These are phyloP conservation scores for Camptophora hylomeconis DNA, from an alignment of 2,329 filamentous ascomycete genomes.

Conservation along the genomic window DNA sequence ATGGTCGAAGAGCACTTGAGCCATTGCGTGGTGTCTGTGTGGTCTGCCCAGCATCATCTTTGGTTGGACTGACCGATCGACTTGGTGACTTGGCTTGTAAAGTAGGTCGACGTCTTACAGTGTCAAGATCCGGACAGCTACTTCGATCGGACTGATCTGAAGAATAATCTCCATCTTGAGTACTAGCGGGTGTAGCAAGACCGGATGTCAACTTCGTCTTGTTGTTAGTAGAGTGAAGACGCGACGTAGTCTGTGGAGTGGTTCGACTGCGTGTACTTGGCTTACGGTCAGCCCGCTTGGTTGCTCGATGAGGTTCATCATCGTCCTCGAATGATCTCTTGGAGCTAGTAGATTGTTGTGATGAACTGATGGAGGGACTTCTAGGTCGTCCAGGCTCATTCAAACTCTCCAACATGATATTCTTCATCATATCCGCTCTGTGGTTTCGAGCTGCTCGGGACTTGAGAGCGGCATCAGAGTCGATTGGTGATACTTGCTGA, in stretches of 20 bases:
- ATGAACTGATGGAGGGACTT: constrained; percentile 17
- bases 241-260: constrained; percentile 1
- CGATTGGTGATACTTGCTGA: constrained; percentile 1
- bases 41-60: not conserved
- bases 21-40: not conserved
- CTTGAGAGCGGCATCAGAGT: constrained; percentile 7
- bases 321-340: constrained; percentile 19
- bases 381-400: constrained; percentile 14
- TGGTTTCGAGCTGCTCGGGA: constrained; percentile 13
- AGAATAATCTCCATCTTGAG: constrained; percentile 14
- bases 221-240: not conserved
- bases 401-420: constrained; percentile 14
- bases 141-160: constrained; percentile 7
- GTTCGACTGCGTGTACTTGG: constrained; percentile 4
- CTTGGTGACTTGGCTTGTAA: constrained; percentile 1
- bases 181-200: constrained; percentile 12
- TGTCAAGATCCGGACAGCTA: constrained; percentile 1
- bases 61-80: not conserved
- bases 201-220: constrained; percentile 4
- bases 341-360: constrained; percentile 17
- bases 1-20: not conserved
- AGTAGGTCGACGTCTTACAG: constrained; percentile 3
- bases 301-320: constrained; percentile 13
- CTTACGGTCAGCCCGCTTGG: constrained; percentile 14
- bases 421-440: constrained; percentile 13